Evolutionary conservation across 306 rosid species (phyloP), one percentile per base, ranked within the genome.

Genomic region (Rubus idaeus): DNA sequence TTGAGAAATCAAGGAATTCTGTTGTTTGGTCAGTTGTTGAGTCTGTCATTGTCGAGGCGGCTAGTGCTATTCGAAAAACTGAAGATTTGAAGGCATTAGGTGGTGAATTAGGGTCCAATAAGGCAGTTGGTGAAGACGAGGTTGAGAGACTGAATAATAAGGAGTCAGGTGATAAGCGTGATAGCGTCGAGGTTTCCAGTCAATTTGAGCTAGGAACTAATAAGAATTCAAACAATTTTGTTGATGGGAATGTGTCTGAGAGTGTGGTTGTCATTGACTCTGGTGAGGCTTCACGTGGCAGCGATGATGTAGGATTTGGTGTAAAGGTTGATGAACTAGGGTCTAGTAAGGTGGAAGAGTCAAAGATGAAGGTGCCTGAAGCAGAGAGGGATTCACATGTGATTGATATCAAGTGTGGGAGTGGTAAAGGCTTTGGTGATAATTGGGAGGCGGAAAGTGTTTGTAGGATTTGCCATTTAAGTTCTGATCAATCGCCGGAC

Each of bases 391-490:
- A 67, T 76, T 89, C 89, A 9, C 68, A 77, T 46, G 89, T 87
- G 83, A 87, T 89, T 78, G 88, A 90, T 78, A 81, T 92, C 20
- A 85, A 80, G 87, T 80, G 83, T 64, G 78, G 85, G 45, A 87
- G 89, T 82, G 78, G 65, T 52, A 76, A 77, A 74, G 85, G 79
- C 37, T 76, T 71, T 68, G 73, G 56, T 55, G 95, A 86, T 72
- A 80, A 46, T 65, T 66, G 84, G 71, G 94, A 94, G 47, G 89
- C 85, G 52, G 97, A 92, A 78, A 89, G 74, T 78, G 82, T 92
- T 73, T 95, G 98, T 84, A 90, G 98, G 91, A 95, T 95, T 82
- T 95, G 98, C 84, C 93, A 90, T 75, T 81, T 95, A 80, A 68
- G 81, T 78, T 83, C 96, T 10, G 89, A 86, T 60, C 96, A 81